Evolutionary conservation across 108 stramenopile genomes (phyloP).

Genomic region (Nannochloropsis salina): DNA sequence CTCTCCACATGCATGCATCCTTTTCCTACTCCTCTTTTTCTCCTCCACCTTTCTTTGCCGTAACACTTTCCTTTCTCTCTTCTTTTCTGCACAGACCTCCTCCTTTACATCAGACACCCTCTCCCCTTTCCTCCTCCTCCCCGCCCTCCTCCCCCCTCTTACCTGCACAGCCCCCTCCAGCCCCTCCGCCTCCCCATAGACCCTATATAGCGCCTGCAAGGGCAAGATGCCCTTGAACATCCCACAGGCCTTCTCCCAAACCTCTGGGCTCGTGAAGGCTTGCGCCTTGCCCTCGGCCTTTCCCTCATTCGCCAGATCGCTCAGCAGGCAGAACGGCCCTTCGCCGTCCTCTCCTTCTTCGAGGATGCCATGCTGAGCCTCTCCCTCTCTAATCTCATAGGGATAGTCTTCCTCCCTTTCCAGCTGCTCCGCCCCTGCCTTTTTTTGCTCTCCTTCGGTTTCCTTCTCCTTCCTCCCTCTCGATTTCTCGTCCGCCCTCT

Average conservation of each 20-base stretch:
- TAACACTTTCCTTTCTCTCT: background rate
- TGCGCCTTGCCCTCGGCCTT: no score
- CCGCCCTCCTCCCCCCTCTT: background rate
- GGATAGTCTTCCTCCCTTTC: background rate
- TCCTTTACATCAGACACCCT: background rate
- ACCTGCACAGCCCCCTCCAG: background rate
- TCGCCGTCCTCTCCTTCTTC: no score
- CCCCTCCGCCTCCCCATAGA: background rate
- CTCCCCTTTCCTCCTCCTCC: background rate
- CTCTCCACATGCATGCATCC: no score
- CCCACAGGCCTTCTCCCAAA: background rate
- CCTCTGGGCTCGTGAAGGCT: background rate
- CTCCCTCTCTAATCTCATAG: no score
- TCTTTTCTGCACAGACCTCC: background rate
- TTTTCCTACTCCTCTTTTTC: background rate
- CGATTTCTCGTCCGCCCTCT: background rate
- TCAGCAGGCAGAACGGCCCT: no score
- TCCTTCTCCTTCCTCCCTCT: background rate
- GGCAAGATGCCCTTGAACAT: background rate
- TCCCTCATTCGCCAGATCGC: no score
- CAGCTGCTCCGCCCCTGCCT: background rate
- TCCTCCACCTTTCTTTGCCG: background rate
- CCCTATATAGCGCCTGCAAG: background rate
- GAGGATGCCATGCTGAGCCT: no score
- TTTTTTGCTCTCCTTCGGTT: background rate